These are phyloP conservation scores for Boletus rufocinnamomeus DNA, from an alignment of 768 basidiomycete species.

Conservation along the genomic window DNA sequence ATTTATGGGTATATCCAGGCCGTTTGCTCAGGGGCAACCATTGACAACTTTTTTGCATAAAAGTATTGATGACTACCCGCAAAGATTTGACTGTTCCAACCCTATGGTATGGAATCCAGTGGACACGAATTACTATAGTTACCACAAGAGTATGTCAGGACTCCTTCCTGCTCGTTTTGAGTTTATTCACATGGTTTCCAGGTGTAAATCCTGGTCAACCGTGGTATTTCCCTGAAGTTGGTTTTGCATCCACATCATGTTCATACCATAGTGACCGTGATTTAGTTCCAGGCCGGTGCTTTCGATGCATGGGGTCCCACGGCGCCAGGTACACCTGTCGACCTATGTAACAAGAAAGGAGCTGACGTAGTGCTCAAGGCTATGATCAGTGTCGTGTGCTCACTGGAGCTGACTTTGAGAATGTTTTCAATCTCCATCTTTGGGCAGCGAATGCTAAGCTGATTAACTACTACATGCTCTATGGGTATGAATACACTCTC, in stretches of 20 bases:
- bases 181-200: slow-evolving; percentile 38
- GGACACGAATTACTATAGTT: slow-evolving; percentile 61
- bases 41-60: slow-evolving; percentile 2
- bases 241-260: slow-evolving; percentile 6
- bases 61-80: slow-evolving; percentile 71
- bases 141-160: slow-evolving; percentile 46
- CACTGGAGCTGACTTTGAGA: slow-evolving; percentile 73
- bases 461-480: slow-evolving; percentile 85
- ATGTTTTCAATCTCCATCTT: slow-evolving; percentile 75
- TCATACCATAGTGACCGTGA: slow-evolving; percentile 12
- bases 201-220: slow-evolving; percentile 51
- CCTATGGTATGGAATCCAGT: slow-evolving; percentile 67
- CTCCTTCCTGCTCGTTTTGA: neutral
- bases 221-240: slow-evolving; percentile 71
- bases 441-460: slow-evolving; percentile 84
- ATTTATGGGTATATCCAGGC: slow-evolving; percentile 53
- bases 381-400: slow-evolving; percentile 64
- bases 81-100: slow-evolving; percentile 79
- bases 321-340: slow-evolving; percentile 51
- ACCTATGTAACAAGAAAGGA: neutral
- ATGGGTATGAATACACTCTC: slow-evolving; percentile 49
- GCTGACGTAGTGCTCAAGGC: slow-evolving; percentile 38
- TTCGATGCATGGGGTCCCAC: slow-evolving; percentile 82
- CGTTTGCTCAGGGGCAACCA: neutral
- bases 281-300: slow-evolving; percentile 71